Evolutionary conservation across 768 basidiomycete species (phyloP).

Genomic region (Russula abietina): DNA sequence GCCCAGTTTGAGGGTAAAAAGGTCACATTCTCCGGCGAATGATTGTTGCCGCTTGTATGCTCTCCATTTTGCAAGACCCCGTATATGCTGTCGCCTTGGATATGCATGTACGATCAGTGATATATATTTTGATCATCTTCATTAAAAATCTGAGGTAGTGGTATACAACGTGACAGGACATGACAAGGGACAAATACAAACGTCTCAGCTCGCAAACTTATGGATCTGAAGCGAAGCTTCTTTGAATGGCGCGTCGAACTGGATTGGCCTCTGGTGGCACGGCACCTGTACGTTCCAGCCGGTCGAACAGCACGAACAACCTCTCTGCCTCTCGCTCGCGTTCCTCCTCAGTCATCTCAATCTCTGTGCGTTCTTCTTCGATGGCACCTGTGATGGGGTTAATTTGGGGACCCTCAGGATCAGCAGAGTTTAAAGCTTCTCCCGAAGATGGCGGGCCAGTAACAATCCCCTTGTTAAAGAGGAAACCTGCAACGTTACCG

Average conservation of each 20-base stretch:
- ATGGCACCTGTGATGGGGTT: slow-evolving; percentile 86
- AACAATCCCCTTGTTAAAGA: slow-evolving; percentile 86
- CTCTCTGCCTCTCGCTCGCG: slow-evolving; percentile 91
- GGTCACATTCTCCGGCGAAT: slow-evolving; percentile 43
- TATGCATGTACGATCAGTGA: slow-evolving; percentile 2
- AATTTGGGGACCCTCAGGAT: slow-evolving; percentile 43
- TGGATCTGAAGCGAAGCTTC: slow-evolving; percentile 33
- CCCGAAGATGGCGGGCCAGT: slow-evolving; percentile 44
- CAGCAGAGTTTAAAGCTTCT: slow-evolving; percentile 29
- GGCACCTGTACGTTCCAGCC: slow-evolving; percentile 73
- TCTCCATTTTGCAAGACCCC: background rate
- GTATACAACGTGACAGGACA: slow-evolving; percentile 10
- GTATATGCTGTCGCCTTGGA: slow-evolving; percentile 1
- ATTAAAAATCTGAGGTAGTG: slow-evolving; percentile 11
- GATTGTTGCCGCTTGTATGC: background rate
- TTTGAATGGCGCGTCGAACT: slow-evolving; percentile 61
- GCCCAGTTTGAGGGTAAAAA: slow-evolving; percentile 61
- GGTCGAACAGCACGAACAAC: slow-evolving; percentile 85
- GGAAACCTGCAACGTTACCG: slow-evolving; percentile 90
- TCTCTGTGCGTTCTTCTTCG: slow-evolving; percentile 34
- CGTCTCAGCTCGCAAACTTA: background rate
- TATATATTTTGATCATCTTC: background rate
- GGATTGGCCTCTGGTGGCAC: slow-evolving; percentile 63
- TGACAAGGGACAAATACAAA: background rate
- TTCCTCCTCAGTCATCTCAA: slow-evolving; percentile 89